These are phyloP conservation scores for Saprolegnia parasitica DNA, from an alignment of 352 stramenopile species.

Conservation along the genomic window DNA sequence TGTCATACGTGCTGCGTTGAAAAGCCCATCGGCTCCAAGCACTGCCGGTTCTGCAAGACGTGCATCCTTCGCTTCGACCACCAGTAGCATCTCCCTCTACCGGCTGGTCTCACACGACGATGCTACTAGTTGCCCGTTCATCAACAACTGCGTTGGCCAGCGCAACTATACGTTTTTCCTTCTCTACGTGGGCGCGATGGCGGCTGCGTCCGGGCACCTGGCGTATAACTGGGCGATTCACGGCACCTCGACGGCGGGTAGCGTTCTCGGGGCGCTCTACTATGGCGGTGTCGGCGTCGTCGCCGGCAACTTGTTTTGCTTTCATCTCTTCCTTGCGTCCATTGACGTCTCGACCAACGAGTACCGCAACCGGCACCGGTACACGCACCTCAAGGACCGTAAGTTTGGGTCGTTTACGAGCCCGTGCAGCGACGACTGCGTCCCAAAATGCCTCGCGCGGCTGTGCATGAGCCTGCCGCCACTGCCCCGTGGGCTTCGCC, in stretches of 20 bases:
- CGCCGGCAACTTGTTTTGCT: constrained; percentile 37
- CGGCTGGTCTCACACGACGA: constrained; percentile 2
- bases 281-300: constrained; percentile 13
- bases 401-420: not conserved
- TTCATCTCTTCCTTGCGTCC: constrained; percentile 69
- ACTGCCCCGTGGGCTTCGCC: not conserved
- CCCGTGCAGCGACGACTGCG: not conserved
- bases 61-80: constrained; percentile 97
- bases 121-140: constrained; percentile 87
- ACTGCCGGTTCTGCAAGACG: constrained; percentile 88
- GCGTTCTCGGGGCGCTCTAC: not conserved
- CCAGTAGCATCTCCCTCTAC: constrained; percentile 64
- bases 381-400: constrained; percentile 26
- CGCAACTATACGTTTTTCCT: constrained; percentile 94
- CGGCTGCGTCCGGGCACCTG: constrained; percentile 48
- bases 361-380: constrained; percentile 62
- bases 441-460: not conserved
- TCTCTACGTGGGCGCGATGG: constrained; percentile 48
- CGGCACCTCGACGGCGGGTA: not conserved
- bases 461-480: constrained; percentile 12
- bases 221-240: constrained; percentile 45
- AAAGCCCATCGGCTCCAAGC: constrained; percentile 67
- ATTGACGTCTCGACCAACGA: constrained; percentile 79
- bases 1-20: constrained; percentile 83
- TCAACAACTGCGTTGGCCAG: constrained; percentile 98